phyloP scores from a whole-genome alignment of 2,329 filamentous ascomycete genomes.

The Anisogramma anomala region DNA sequence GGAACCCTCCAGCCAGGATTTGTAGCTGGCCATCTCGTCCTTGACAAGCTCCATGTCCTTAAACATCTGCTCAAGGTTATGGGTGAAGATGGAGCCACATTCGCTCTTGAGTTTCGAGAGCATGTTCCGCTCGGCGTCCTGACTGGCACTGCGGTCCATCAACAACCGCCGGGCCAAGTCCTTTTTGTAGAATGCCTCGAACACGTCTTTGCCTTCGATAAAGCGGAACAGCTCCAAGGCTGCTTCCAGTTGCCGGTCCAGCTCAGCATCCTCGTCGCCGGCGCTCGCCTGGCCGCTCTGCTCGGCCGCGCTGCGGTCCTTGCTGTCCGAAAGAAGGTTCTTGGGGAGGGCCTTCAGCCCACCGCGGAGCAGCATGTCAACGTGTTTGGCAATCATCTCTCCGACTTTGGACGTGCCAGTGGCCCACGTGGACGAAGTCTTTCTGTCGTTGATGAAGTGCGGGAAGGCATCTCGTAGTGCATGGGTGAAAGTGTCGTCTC shows the following conservation, averaged over 20 bases:
- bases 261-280: constrained; percentile 80
- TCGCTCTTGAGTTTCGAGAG: constrained; percentile 81
- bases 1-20: constrained; percentile 46
- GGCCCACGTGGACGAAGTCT: constrained; percentile 57
- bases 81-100: constrained; percentile 87
- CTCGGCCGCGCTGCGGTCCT: constrained; percentile 45
- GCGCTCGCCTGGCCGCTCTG: constrained; percentile 54
- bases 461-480: constrained; percentile 76
- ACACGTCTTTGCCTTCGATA: constrained; percentile 92
- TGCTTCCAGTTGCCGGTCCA: constrained; percentile 85
- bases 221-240: constrained; percentile 92
- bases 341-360: constrained; percentile 74
- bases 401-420: constrained; percentile 87
- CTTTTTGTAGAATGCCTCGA: constrained; percentile 98
- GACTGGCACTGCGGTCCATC: constrained; percentile 84
- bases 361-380: constrained; percentile 77
- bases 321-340: constrained; percentile 50
- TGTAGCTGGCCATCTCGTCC: constrained; percentile 89
- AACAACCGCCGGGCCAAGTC: constrained; percentile 81
- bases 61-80: constrained; percentile 98
- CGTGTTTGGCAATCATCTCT: constrained; percentile 97
- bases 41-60: constrained; percentile 90
- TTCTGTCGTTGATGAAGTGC: constrained; percentile 84
- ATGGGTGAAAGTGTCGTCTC: constrained; percentile 66
- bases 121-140: constrained; percentile 95